Percentiles rank a stretch among this genome's conserved stretches.
These are phyloP conservation scores for Lyophyllum decastes DNA, from an alignment of 768 basidiomycete species.

Conservation along the genomic window DNA sequence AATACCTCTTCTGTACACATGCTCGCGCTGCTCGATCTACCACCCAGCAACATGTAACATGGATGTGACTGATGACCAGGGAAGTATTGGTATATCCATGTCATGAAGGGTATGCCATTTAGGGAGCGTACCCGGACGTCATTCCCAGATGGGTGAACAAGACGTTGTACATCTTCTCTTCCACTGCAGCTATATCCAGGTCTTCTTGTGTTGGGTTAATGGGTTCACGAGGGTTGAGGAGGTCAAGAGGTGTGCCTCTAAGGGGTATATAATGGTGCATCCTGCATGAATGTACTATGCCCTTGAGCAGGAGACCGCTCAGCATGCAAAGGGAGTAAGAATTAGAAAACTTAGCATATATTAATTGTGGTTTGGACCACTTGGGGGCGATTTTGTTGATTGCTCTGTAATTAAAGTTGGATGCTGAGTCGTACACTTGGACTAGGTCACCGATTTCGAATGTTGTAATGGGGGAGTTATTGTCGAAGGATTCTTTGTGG, in stretches of 20 bases:
- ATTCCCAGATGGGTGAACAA: neutral
- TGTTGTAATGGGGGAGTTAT: too few relatives aligned
- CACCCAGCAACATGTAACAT: neutral
- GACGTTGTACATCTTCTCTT: neutral
- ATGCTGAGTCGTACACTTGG: slow-evolving; percentile 1
- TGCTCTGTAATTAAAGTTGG: neutral
- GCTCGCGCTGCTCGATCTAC: neutral
- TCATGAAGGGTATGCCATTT: neutral
- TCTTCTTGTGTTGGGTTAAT: neutral
- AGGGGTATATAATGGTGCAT: too few relatives aligned
- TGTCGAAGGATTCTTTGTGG: slow-evolving; percentile 3
- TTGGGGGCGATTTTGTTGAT: slow-evolving; percentile 1
- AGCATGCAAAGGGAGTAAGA: too few relatives aligned
- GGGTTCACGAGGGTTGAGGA: neutral
- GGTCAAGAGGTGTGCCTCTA: neutral
- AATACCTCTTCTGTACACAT: neutral
- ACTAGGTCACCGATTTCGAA: neutral
- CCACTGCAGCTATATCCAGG: neutral
- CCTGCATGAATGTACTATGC: too few relatives aligned
- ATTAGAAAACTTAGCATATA: slow-evolving; percentile 4
- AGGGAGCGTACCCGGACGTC: neutral
- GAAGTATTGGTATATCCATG: neutral
- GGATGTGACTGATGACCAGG: neutral
- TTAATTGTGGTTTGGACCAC: too few relatives aligned
- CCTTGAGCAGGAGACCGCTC: too few relatives aligned